Conservation (phyloP, 129 eudicot genomes). For the Rutidosis leptorrhynchoides region DNA sequence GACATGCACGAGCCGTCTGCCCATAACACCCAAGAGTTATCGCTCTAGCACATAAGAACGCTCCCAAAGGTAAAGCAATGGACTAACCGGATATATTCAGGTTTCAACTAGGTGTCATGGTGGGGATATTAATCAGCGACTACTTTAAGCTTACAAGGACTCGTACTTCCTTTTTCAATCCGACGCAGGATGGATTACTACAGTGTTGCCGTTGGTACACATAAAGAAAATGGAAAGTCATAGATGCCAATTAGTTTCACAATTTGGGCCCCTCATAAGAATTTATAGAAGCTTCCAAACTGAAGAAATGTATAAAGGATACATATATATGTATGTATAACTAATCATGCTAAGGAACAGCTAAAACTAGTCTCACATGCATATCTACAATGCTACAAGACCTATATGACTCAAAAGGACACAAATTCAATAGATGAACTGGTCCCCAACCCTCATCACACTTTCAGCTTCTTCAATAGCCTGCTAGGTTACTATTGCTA, state of each 20-base stretch:
- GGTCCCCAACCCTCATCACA: slow-evolving; percentile 9
- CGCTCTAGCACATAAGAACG: no score
- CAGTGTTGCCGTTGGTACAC: no score
- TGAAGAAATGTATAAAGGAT: slow-evolving; percentile 18
- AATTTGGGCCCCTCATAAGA: slow-evolving; percentile 18
- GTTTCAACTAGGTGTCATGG: no score
- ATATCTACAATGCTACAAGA: slow-evolving; percentile 20
- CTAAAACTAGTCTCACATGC: slow-evolving; percentile 32
- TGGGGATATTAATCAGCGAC: no score
- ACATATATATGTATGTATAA: neutral
- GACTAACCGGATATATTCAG: no score
- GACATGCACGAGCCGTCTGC: no score
- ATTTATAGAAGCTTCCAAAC: slow-evolving; percentile 30
- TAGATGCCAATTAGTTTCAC: slow-evolving; percentile 18
- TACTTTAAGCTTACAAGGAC: no score
- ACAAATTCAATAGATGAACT: slow-evolving; percentile 15
- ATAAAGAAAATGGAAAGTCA: neutral
- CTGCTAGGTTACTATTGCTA: slow-evolving; percentile 7
- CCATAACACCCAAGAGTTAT: no score
- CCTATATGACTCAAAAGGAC: slow-evolving; percentile 29
- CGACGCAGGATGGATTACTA: no score
- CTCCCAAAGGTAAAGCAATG: no score
- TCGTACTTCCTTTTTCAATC: no score
- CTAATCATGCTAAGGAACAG: slow-evolving; percentile 26
- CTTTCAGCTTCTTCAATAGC: neutral